A percentile compares a stretch with the other conserved stretches of the same genome.
These are phyloP conservation scores for Lentinula sp. DNA, from an alignment of 768 basidiomycete species.

Conservation along the genomic window DNA sequence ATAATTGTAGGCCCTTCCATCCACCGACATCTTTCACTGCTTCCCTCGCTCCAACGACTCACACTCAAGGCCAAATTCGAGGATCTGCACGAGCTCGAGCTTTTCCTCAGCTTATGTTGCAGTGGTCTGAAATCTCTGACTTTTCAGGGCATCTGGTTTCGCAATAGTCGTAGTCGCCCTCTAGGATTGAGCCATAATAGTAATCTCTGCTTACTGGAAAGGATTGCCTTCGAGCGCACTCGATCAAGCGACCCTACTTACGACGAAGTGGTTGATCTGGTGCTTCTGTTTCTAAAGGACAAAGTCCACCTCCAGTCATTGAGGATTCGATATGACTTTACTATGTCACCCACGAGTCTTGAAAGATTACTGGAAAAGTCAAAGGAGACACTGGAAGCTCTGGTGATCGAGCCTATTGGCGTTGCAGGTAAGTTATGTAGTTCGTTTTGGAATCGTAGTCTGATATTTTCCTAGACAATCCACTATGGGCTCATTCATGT, in stretches of 20 bases:
- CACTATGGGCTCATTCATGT: background rate
- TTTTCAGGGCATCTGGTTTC: conserved; percentile 4
- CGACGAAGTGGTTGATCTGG: background rate
- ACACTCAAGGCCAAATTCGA: conserved; percentile 3
- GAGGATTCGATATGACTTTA: conserved; percentile 4
- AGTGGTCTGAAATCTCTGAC: background rate
- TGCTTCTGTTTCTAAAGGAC: background rate
- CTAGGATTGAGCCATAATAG: background rate
- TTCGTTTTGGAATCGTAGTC: background rate
- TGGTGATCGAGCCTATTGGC: conserved; percentile 3
- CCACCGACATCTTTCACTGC: background rate
- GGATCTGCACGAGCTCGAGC: conserved; percentile 2
- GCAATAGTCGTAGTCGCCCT: background rate
- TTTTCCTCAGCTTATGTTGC: conserved; percentile 1
- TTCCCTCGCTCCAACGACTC: conserved; percentile 4
- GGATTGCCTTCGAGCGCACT: background rate
- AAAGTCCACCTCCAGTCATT: background rate
- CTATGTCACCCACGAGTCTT: conserved; percentile 1
- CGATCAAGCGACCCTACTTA: background rate
- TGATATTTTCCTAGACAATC: background rate
- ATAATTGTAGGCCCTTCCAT: conserved; percentile 2
- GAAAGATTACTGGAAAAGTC: background rate
- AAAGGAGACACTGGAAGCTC: background rate
- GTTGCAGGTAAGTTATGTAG: background rate
- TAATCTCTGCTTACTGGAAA: background rate